phyloP scores from a whole-genome alignment of 1,284 basidiomycete genomes.

The Cryptococcus neoformans region DNA sequence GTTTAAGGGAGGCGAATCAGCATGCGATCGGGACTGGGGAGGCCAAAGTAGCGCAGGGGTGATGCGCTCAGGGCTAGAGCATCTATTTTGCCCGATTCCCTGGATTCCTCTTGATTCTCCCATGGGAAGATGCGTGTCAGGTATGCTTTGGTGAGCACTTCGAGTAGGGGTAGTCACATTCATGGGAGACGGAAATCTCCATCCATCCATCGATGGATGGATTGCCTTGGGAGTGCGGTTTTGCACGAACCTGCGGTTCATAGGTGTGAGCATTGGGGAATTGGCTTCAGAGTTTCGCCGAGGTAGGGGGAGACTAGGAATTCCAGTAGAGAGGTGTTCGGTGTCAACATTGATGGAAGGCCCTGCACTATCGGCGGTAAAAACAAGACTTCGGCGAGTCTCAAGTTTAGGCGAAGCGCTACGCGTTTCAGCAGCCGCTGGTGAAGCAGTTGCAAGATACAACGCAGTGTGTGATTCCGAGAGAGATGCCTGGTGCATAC shows the following conservation, averaged over 20 bases:
- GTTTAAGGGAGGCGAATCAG: slow-evolving; percentile 13
- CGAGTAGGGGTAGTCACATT: slow-evolving; percentile 18
- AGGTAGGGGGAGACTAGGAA: slow-evolving; percentile 10
- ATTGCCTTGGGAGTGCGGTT: slow-evolving; percentile 24
- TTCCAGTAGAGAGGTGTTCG: background rate
- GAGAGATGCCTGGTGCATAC: slow-evolving; percentile 38
- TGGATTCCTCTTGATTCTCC: background rate
- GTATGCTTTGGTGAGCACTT: background rate
- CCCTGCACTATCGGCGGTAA: slow-evolving; percentile 36
- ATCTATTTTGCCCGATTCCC: slow-evolving; percentile 13
- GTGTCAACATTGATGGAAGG: slow-evolving; percentile 20
- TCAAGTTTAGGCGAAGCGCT: slow-evolving; percentile 36
- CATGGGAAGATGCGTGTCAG: background rate
- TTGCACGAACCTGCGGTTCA: slow-evolving; percentile 16
- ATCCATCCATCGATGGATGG: slow-evolving; percentile 37
- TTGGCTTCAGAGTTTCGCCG: slow-evolving; percentile 3
- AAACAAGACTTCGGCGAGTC: slow-evolving; percentile 32
- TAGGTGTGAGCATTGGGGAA: slow-evolving; percentile 18
- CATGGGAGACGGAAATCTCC: slow-evolving; percentile 36
- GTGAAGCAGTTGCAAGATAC: slow-evolving; percentile 45
- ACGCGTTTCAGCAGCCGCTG: slow-evolving; percentile 21
- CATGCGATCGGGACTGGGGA: background rate
- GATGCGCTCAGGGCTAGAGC: background rate
- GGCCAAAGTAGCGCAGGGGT: slow-evolving; percentile 22
- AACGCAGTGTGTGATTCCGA: slow-evolving; percentile 47